Percentiles rank a stretch among this genome's conserved stretches.
Conservation (phyloP, 148 eudicot species). For the Fallopia convolvulus region DNA sequence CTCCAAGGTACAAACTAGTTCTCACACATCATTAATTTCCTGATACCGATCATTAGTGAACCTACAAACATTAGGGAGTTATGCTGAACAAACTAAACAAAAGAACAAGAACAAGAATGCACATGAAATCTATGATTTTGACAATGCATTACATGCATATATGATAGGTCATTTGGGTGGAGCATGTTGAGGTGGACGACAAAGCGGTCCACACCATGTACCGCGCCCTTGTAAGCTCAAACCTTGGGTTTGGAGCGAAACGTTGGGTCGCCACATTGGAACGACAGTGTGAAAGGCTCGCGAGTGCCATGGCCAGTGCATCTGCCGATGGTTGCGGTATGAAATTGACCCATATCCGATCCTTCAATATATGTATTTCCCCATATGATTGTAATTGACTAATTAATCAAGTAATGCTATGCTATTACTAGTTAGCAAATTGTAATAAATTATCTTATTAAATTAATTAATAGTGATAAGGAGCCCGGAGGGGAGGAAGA, state of each 20-base stretch:
- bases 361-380: no score
- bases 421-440: no score
- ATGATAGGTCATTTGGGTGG: conserved; percentile 14
- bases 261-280: conserved; percentile 86
- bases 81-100: no score
- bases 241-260: conserved; percentile 80
- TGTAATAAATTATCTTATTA: no score
- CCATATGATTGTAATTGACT: not conserved
- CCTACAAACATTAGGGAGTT: no score
- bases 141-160: not conserved
- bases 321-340: conserved; percentile 27
- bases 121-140: no score
- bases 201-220: conserved; percentile 52
- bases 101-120: no score
- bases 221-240: conserved; percentile 60
- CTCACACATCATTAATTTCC: not conserved
- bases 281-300: conserved; percentile 76
- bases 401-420: no score
- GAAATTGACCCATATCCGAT: not conserved
- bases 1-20: conserved; percentile 52
- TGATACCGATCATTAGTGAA: no score
- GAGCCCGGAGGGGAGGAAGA: conserved; percentile 29
- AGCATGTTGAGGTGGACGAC: conserved; percentile 21
- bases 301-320: conserved; percentile 82
- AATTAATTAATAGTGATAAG: not conserved